Percentiles rank a stretch among this genome's conserved stretches.
These are phyloP conservation scores for Lactuca saligna DNA, from an alignment of 129 eudicot genomes.

Conservation along the genomic window DNA sequence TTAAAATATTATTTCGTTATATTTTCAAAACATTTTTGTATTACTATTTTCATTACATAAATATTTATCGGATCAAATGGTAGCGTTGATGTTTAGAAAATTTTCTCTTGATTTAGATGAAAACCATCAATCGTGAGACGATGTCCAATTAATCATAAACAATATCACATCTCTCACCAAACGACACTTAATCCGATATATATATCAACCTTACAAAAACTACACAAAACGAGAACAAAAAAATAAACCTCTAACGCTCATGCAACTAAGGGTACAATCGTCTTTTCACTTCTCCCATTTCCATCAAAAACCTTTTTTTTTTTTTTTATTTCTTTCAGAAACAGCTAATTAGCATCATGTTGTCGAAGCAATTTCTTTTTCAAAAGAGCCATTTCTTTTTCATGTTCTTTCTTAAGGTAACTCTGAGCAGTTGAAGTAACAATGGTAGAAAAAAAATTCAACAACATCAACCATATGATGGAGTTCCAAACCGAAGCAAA, in stretches of 20 bases:
- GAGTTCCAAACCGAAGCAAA: constrained; percentile 67
- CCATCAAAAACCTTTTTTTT: not conserved
- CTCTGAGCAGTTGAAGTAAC: constrained; percentile 72
- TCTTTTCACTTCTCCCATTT: not conserved
- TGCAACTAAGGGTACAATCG: not conserved
- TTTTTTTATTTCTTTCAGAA: not conserved
- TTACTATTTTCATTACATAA: too few species aligned
- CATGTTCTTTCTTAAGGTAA: constrained; percentile 67
- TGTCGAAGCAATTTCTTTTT: constrained; percentile 30
- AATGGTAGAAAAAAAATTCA: constrained; percentile 62
- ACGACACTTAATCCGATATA: not conserved
- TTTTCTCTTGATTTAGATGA: too few species aligned
- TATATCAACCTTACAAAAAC: not conserved
- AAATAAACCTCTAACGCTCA: not conserved
- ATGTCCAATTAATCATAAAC: not conserved
- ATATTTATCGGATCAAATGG: too few species aligned
- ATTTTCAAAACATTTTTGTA: too few species aligned
- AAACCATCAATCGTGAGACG: too few species aligned
- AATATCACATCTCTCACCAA: not conserved
- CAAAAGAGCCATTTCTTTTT: constrained; percentile 44
- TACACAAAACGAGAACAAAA: not conserved
- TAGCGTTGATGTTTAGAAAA: too few species aligned
- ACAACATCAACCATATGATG: constrained; percentile 68
- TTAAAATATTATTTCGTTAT: too few species aligned
- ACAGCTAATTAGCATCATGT: constrained; percentile 16